A percentile compares a stretch with the other conserved stretches of the same genome.
These are phyloP conservation scores for Pythium myriotylum DNA, from an alignment of 352 stramenopile species.

Conservation along the genomic window DNA sequence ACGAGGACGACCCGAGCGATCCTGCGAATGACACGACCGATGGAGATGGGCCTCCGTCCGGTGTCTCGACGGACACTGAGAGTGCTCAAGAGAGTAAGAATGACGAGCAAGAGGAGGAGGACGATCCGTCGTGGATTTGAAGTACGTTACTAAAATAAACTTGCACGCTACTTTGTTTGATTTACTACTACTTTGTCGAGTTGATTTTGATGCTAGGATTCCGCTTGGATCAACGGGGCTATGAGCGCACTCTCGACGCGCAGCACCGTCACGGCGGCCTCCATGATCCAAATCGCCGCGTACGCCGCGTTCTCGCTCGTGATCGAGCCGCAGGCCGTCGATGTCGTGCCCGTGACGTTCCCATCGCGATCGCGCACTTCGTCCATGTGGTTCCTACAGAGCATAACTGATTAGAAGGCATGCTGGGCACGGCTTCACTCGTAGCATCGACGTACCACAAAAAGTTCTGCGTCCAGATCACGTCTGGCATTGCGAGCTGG, in stretches of 20 bases:
- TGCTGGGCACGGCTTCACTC: neutral
- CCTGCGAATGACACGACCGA: slow-evolving; percentile 17
- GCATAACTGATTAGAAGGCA: neutral
- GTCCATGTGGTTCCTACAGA: slow-evolving; percentile 20
- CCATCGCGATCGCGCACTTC: slow-evolving; percentile 16
- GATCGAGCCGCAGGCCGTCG: slow-evolving; percentile 17
- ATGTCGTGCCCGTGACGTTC: slow-evolving; percentile 5
- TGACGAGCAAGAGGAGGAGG: slow-evolving; percentile 29
- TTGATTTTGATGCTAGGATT: neutral
- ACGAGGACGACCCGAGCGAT: slow-evolving; percentile 36
- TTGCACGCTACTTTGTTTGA: neutral
- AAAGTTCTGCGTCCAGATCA: slow-evolving; percentile 30
- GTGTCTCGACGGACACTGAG: slow-evolving; percentile 30
- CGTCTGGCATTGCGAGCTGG: slow-evolving; percentile 22
- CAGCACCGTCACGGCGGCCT: slow-evolving; percentile 23
- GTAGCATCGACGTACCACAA: slow-evolving; percentile 16
- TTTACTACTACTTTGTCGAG: too few species aligned
- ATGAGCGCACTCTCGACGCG: slow-evolving; percentile 24
- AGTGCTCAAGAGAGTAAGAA: slow-evolving; percentile 29
- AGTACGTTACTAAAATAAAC: neutral
- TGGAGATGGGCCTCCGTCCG: slow-evolving; percentile 18
- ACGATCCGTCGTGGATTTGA: slow-evolving; percentile 33
- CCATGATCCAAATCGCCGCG: slow-evolving; percentile 25
- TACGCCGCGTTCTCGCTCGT: slow-evolving; percentile 26
- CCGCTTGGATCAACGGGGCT: slow-evolving; percentile 6